Evolutionary conservation across 176 grass and related monocot species (phyloP).

Genomic region (Triticum dicoccoides): DNA sequence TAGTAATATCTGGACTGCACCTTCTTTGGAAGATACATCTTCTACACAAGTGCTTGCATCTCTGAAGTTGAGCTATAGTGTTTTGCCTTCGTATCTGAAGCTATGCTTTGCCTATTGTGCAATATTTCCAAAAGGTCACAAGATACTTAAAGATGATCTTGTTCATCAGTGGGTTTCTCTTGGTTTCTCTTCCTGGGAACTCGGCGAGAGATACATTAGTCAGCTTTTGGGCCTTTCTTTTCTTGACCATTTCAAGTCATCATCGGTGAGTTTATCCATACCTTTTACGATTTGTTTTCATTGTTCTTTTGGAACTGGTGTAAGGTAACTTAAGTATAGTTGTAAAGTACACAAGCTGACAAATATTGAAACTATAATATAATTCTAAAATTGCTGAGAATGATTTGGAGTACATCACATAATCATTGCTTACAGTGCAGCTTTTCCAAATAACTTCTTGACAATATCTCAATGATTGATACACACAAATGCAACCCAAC

Average conservation of each 20-base stretch:
- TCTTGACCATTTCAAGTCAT: background rate
- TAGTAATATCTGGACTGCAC: background rate
- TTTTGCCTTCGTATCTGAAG: background rate
- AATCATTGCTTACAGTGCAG: too few relatives aligned
- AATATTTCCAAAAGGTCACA: background rate
- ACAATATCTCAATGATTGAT: too few relatives aligned
- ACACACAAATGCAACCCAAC: too few relatives aligned
- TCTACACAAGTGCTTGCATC: background rate
- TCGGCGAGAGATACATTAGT: background rate
- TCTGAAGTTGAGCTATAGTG: background rate
- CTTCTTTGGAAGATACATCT: background rate
- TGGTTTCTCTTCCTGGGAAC: background rate
- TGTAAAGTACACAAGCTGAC: too few relatives aligned
- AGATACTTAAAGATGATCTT: background rate
- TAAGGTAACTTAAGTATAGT: background rate
- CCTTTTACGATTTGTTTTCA: too few relatives aligned
- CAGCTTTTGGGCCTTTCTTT: background rate
- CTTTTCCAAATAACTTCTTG: too few relatives aligned
- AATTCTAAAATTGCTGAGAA: too few relatives aligned
- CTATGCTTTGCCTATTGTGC: background rate
- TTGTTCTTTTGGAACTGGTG: rapidly evolving
- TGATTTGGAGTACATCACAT: too few relatives aligned
- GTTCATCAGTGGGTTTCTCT: background rate
- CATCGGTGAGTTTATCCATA: background rate
- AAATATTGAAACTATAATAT: too few relatives aligned